A percentile compares a stretch with the other conserved stretches of the same genome.
Evolutionary conservation across 1,284 basidiomycete genomes (phyloP).

Genomic region (Ceratobasidium sp.): DNA sequence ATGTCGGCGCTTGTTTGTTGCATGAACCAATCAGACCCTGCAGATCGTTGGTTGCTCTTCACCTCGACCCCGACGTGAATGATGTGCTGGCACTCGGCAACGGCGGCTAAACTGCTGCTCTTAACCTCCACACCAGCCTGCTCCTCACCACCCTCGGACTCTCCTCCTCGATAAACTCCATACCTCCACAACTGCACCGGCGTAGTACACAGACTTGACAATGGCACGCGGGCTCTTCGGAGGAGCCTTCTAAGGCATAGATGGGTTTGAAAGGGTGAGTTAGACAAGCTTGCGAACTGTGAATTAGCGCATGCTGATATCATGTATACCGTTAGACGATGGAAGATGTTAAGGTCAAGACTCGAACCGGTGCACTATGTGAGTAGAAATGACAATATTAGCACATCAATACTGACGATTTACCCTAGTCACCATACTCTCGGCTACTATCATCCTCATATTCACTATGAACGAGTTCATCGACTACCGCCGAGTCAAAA

Average conservation of each 20-base stretch:
- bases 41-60: no score
- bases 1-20: no score
- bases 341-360: constrained; percentile 98
- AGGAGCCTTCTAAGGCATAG: constrained; percentile 82
- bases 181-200: background rate
- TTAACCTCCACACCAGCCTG: background rate
- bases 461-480: constrained; percentile 96
- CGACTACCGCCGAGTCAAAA: constrained; percentile 89
- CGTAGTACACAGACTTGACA: constrained; percentile 43
- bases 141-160: background rate
- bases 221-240: constrained; percentile 81
- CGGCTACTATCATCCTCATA: constrained; percentile 89
- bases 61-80: background rate
- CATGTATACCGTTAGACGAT: constrained; percentile 75
- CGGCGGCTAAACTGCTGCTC: no score
- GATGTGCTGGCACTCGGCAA: constrained; percentile 36
- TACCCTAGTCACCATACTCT: constrained; percentile 86
- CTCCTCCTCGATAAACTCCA: background rate
- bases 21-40: no score
- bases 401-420: constrained; percentile 5
- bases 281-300: background rate
- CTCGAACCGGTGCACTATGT: constrained; percentile 91
- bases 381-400: constrained; percentile 58
- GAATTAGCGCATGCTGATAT: constrained; percentile 37
- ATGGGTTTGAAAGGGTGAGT: constrained; percentile 97